phyloP scores from a whole-genome alignment of 805 yeast species.

The Ascoidea rubescens region DNA sequence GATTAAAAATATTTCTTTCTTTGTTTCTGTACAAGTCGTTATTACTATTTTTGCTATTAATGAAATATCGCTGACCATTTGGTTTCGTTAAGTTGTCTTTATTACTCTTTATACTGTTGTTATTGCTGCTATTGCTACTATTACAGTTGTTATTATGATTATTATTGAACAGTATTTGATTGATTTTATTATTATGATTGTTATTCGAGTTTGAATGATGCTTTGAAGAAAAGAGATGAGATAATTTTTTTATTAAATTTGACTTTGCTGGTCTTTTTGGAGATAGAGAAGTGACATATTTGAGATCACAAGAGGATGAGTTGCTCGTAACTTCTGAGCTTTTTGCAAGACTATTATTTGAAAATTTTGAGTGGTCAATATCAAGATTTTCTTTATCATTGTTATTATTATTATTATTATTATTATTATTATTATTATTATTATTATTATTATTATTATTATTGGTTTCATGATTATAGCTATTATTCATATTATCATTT shows the following conservation, averaged over 20 bases:
- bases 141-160: background rate
- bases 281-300: background rate
- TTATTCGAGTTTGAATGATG: background rate
- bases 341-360: background rate
- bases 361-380: no score
- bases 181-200: no score
- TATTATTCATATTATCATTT: no score
- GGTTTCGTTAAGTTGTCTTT: background rate
- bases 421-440: constrained; percentile 1
- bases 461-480: background rate
- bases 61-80: background rate
- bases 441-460: background rate
- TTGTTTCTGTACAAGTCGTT: background rate
- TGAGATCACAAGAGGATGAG: background rate
- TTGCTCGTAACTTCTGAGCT: background rate
- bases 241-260: no score
- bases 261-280: background rate
- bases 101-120: background rate
- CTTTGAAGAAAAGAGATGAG: background rate
- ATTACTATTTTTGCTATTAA: background rate
- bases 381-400: background rate
- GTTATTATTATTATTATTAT: background rate
- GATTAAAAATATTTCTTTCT: background rate
- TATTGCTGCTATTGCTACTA: background rate
- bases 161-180: no score